Base-by-base conservation (phyloP, 2,329 filamentous ascomycete species). In the Colletotrichum sp. region DNA sequence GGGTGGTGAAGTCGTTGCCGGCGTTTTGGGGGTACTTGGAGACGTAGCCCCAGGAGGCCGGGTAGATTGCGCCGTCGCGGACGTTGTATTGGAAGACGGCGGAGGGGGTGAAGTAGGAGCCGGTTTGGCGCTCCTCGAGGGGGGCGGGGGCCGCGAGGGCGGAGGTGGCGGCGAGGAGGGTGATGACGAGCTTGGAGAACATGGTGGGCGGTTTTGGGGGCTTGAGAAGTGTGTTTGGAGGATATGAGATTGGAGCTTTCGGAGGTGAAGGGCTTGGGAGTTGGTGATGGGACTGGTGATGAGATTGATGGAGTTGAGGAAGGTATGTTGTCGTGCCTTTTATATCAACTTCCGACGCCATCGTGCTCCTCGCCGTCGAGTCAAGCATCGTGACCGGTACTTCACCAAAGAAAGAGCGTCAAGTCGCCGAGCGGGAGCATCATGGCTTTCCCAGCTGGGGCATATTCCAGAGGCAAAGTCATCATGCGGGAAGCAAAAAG, bases 1-100 rank as follows among this genome's bases (percentile, higher is more conserved):
- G 81, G 60, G 81, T 78, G 34, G 80, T 83, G 70, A 78, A 76
- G 73, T 83, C 81, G 62, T 81, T 75, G 68, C 80, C 79, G 3
- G 49, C 65, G 77, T 82, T 69, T 12, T 80, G 75, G 70, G 70
- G 55, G 78, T 76, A 72, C 71, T 82, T 81, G 52, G 67, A 72
- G 18, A 82, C 73, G 57, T 72, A 34, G 68, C 77, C 78, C 69
- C 36, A 68, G 36, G 55, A 13, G 39, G 49, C 32, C 21, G 77
- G 76, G 44, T 39, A 8, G 71, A 81, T 80, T 72, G 79, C 78
- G 49, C 80, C 80, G 28, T 66, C 79, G 68, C 75, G 36, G 16
- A 79, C 76, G 64, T 79, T 78, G 78, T 82, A 82, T 8, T 75
- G 71, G 76, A 77, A 80, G 36, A 71, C 75, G 18, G 77, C 76